phyloP scores from a whole-genome alignment of 2,329 filamentous ascomycete genomes.

The Colletotrichum truncatum region DNA sequence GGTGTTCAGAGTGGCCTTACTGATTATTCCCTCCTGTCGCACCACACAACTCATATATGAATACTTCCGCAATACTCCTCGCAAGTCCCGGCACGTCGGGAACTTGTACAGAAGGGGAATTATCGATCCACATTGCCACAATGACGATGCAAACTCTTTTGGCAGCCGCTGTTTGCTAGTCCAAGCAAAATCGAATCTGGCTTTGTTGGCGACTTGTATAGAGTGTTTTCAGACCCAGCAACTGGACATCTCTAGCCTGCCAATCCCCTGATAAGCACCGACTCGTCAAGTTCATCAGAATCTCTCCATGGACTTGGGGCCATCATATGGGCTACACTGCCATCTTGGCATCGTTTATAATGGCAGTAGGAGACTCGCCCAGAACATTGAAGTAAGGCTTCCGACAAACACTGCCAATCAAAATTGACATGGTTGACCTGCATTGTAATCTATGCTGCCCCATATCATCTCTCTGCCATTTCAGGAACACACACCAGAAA shows the following conservation, averaged over 20 bases:
- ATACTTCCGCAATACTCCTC: background rate
- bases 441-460: background rate
- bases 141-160: background rate
- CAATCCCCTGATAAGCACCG: background rate
- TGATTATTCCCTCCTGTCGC: background rate
- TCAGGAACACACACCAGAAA: background rate
- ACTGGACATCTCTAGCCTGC: background rate
- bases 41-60: constrained; percentile 12
- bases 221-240: background rate
- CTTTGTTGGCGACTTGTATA: background rate
- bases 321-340: background rate
- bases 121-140: background rate
- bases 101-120: background rate
- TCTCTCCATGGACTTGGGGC: background rate
- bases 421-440: background rate
- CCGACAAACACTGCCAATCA: background rate
- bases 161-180: background rate
- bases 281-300: background rate
- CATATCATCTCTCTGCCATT: background rate
- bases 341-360: background rate
- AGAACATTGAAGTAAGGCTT: background rate
- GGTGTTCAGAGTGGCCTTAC: background rate
- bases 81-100: background rate
- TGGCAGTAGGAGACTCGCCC: background rate
- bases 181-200: background rate